Evolutionary conservation across 345 rosid genomes (phyloP).

Genomic region (Moricandia moricandioides): DNA sequence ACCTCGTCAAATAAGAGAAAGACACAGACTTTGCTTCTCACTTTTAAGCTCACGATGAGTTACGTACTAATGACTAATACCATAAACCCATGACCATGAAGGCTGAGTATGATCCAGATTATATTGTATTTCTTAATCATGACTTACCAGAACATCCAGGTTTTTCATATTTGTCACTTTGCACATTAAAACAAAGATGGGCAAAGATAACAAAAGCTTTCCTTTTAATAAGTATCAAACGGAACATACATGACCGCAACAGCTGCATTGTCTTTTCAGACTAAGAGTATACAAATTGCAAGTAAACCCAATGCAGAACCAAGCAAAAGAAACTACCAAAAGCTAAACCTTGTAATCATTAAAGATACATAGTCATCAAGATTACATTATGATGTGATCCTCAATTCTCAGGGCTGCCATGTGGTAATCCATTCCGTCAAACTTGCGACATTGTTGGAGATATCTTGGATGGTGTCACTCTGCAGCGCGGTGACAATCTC

Average conservation of each 20-base stretch:
- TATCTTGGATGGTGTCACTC: constrained; percentile 67
- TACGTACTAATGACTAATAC: neutral
- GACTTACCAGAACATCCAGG: neutral
- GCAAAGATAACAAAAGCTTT: neutral
- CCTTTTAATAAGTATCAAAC: neutral
- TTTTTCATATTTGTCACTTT: neutral
- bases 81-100: neutral
- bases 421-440: constrained; percentile 61
- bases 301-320: neutral
- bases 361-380: neutral
- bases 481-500: constrained; percentile 54
- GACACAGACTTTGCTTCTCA: neutral
- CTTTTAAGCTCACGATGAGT: neutral
- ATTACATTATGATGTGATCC: neutral
- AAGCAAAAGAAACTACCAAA: neutral
- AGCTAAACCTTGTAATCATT: neutral
- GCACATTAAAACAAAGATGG: neutral
- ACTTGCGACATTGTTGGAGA: constrained; percentile 49
- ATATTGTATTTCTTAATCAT: neutral
- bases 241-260: constrained; percentile 14
- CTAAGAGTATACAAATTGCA: neutral
- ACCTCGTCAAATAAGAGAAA: constrained; percentile 3
- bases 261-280: neutral
- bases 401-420: constrained; percentile 35
- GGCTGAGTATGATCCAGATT: neutral